A percentile compares a stretch with the other conserved stretches of the same genome.
phyloP scores from a whole-genome alignment of 108 stramenopile species.

The Pseudonitzschia pungens region DNA sequence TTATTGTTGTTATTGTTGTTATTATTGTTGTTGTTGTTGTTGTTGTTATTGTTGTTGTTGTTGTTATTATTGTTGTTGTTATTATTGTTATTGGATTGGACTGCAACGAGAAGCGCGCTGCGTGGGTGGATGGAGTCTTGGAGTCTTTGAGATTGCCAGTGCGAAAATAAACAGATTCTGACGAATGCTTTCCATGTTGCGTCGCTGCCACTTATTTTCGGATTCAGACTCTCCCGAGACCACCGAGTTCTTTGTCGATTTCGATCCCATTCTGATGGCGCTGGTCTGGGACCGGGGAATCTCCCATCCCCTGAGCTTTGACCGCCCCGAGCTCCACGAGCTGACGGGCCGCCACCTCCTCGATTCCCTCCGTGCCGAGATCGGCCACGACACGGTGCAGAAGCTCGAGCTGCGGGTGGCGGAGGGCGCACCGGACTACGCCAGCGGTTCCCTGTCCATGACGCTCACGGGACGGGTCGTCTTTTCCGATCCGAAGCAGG shows the following conservation, averaged over 20 bases:
- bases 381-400: conserved; percentile 1
- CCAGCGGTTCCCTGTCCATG: not conserved
- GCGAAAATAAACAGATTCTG: too few species aligned
- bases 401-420: conserved; percentile 5
- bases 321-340: conserved; percentile 11
- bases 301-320: not conserved
- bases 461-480: conserved; percentile 2
- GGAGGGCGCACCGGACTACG: conserved; percentile 11
- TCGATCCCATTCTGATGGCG: conserved; percentile 19
- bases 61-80: too few species aligned
- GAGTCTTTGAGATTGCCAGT: too few species aligned
- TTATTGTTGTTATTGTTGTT: too few species aligned
- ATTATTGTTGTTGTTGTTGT: too few species aligned
- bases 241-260: not conserved
- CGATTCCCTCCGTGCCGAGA: conserved; percentile 16
- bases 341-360: conserved; percentile 25
- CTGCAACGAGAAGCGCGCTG: too few species aligned
- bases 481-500: not conserved
- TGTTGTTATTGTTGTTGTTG: too few species aligned
- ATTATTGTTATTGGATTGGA: too few species aligned
- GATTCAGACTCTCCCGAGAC: not conserved
- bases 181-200: too few species aligned
- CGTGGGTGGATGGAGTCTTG: too few species aligned
- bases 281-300: conserved; percentile 9
- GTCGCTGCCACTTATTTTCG: not conserved